Conservation (phyloP, 257 asterid genomes). For the Cruciata laevipes region DNA sequence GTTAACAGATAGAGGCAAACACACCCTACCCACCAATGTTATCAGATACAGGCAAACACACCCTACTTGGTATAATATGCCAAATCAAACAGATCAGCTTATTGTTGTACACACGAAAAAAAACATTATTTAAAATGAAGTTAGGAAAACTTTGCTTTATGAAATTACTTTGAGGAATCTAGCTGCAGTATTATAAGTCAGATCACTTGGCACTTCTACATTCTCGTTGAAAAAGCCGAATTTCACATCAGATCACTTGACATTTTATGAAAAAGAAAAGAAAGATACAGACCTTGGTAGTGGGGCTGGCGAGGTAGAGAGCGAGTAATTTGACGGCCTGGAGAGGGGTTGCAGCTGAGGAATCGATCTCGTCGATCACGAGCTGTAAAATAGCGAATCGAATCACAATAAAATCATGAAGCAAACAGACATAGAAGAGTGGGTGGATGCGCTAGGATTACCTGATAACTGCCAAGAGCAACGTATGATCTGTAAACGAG, state of each 20-base stretch:
- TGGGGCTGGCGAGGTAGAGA: slow-evolving; percentile 59
- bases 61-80: not conserved
- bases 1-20: not conserved
- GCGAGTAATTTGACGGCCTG: slow-evolving; percentile 97
- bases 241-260: slow-evolving; percentile 9
- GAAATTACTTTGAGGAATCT: not conserved
- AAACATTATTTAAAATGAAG: no score
- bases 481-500: slow-evolving; percentile 84
- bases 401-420: not conserved
- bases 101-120: not conserved
- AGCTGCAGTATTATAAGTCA: not conserved
- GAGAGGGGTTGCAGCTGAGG: slow-evolving; percentile 90
- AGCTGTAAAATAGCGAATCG: slow-evolving; percentile 34
- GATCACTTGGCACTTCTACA: not conserved
- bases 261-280: not conserved
- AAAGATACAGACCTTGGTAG: slow-evolving; percentile 46
- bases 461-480: slow-evolving; percentile 87
- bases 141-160: not conserved
- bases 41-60: not conserved
- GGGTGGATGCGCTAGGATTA: slow-evolving; percentile 8
- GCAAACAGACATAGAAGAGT: not conserved
- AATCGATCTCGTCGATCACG: slow-evolving; percentile 85
- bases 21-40: slow-evolving; percentile 1
- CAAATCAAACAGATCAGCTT: not conserved
- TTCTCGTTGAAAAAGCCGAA: not conserved